These are phyloP conservation scores for Suillus cothurnatus DNA, from an alignment of 768 basidiomycete genomes.

Conservation along the genomic window DNA sequence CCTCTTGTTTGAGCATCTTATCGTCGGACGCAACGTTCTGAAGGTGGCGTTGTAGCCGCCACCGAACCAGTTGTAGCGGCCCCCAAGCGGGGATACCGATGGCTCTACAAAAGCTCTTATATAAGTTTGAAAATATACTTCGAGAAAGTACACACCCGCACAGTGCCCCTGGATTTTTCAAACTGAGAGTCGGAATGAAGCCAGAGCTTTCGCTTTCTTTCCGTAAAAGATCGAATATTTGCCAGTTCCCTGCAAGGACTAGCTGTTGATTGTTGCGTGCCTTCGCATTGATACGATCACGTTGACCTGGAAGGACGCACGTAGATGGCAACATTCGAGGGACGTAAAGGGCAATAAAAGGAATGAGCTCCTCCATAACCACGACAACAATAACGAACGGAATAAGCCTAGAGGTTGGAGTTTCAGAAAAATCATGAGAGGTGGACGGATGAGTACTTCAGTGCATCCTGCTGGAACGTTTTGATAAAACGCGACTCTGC, in stretches of 20 bases:
- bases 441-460: slow-evolving; percentile 53
- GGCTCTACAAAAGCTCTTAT: slow-evolving; percentile 23
- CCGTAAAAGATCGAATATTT: slow-evolving; percentile 37
- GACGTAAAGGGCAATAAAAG: slow-evolving; percentile 83
- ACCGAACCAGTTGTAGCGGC: slow-evolving; percentile 31
- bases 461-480: slow-evolving; percentile 65
- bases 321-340: slow-evolving; percentile 86
- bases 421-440: slow-evolving; percentile 12
- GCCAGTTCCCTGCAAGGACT: slow-evolving; percentile 39
- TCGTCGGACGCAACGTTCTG: slow-evolving; percentile 60
- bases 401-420: slow-evolving; percentile 48
- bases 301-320: slow-evolving; percentile 82
- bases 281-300: slow-evolving; percentile 60
- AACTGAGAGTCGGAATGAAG: slow-evolving; percentile 21
- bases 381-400: slow-evolving; percentile 78
- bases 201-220: slow-evolving; percentile 36
- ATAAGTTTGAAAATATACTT: too few species aligned
- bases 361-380: slow-evolving; percentile 79
- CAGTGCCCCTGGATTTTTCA: slow-evolving; percentile 39
- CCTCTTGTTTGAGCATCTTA: slow-evolving; percentile 54
- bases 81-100: slow-evolving; percentile 43
- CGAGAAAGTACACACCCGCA: slow-evolving; percentile 53
- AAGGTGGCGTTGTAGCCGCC: slow-evolving; percentile 42
- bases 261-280: slow-evolving; percentile 48
- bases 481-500: slow-evolving; percentile 70